phyloP scores from a whole-genome alignment of 305 asterid genomes.

The Fraxinus sp. region DNA sequence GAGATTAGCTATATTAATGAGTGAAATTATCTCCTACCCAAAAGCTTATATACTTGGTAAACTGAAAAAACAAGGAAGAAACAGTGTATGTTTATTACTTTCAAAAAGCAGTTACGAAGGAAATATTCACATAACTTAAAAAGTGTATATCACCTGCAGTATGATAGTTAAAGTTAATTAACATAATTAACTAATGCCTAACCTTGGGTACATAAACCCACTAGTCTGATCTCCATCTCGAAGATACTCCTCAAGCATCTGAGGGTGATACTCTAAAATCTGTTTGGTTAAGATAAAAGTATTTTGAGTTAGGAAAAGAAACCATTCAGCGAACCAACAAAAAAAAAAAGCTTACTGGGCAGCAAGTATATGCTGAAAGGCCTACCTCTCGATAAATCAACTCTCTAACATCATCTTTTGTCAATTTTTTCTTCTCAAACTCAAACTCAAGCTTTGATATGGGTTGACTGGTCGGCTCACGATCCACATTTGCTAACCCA shows the following conservation, averaged over 20 bases:
- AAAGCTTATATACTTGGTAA: neutral
- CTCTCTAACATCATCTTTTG: conserved; percentile 94
- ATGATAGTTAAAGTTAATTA: neutral
- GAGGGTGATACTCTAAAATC: conserved; percentile 96
- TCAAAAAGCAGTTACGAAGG: neutral
- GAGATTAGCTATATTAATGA: neutral
- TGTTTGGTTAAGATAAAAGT: conserved; percentile 30
- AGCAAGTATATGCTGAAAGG: neutral
- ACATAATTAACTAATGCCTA: conserved; percentile 26
- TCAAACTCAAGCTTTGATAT: conserved; percentile 97
- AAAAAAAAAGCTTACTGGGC: too few species aligned
- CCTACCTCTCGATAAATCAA: conserved; percentile 84
- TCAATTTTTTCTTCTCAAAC: conserved; percentile 83
- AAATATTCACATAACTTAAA: neutral
- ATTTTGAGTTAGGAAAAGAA: conserved; percentile 7
- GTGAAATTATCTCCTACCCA: neutral
- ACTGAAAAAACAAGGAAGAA: neutral
- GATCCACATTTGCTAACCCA: conserved; percentile 75
- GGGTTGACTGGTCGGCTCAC: conserved; percentile 81
- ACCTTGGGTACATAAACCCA: conserved; percentile 99
- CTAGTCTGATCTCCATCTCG: conserved; percentile 85
- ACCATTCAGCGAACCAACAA: neutral
- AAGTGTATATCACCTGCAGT: neutral
- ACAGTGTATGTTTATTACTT: neutral
- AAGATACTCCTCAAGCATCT: conserved; percentile 89